Percentiles rank a stretch among this genome's conserved stretches.
Conservation (phyloP, 1,284 basidiomycete genomes). For the Trametes hirsuta region DNA sequence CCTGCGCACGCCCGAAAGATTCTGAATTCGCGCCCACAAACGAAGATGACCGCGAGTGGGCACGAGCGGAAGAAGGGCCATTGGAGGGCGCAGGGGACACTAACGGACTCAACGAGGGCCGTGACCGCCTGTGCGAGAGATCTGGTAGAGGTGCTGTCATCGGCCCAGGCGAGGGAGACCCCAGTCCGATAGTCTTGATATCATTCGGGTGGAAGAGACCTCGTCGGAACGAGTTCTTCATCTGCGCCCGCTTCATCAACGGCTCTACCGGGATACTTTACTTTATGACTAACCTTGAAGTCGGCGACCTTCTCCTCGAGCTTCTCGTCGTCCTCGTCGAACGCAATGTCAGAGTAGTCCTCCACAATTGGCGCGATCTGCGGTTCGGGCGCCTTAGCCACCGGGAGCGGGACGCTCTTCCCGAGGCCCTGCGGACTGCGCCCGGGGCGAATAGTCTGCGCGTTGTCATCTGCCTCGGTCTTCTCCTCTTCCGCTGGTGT, state of each 20-base stretch:
- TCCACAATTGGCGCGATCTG: conserved; percentile 73
- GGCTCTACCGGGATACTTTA: background rate
- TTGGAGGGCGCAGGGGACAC: conserved; percentile 20
- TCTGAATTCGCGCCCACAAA: conserved; percentile 47
- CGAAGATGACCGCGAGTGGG: conserved; percentile 56
- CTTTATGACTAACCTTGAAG: conserved; percentile 64
- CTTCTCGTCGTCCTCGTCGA: conserved; percentile 73
- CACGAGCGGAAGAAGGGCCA: conserved; percentile 27
- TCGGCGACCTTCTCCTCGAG: conserved; percentile 78
- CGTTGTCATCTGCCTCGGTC: conserved; percentile 69
- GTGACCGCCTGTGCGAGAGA: conserved; percentile 49
- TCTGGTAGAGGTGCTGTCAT: conserved; percentile 65
- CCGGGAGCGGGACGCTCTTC: conserved; percentile 43
- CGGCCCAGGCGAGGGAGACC: conserved; percentile 53
- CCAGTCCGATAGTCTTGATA: conserved; percentile 71
- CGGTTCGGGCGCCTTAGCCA: conserved; percentile 61
- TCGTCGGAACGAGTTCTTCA: conserved; percentile 69
- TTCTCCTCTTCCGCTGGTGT: conserved; percentile 62
- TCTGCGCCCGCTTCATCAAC: conserved; percentile 38
- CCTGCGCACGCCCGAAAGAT: conserved; percentile 69
- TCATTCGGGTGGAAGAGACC: conserved; percentile 89
- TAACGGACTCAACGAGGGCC: conserved; percentile 49
- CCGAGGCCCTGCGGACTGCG: conserved; percentile 62
- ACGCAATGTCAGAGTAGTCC: conserved; percentile 87
- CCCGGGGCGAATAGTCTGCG: conserved; percentile 74